Percentiles rank a stretch among this genome's conserved stretches.
Evolutionary conservation across 2,329 filamentous ascomycete genomes (phyloP).

Genomic region (Pseudocercospora cruenta): DNA sequence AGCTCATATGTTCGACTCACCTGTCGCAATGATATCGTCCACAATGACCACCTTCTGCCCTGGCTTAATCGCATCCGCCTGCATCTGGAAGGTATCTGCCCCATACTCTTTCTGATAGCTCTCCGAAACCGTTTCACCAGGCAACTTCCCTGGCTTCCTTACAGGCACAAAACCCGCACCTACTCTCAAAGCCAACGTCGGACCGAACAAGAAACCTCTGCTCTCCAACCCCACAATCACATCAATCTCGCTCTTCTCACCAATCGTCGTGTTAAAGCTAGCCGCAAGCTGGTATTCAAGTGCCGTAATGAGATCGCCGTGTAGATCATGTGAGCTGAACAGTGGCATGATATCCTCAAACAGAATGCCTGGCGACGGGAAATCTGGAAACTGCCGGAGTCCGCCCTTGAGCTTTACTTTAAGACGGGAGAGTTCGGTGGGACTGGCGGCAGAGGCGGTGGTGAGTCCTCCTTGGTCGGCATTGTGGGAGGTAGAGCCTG

Average conservation of each 20-base stretch:
- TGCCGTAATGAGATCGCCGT: slow-evolving; percentile 77
- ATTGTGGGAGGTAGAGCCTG: slow-evolving; percentile 32
- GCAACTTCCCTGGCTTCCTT: slow-evolving; percentile 93
- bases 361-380: slow-evolving; percentile 86
- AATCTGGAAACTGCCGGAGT: slow-evolving; percentile 87
- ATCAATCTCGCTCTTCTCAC: slow-evolving; percentile 58
- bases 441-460: slow-evolving; percentile 53
- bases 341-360: slow-evolving; percentile 99
- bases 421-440: slow-evolving; percentile 55
- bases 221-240: slow-evolving; percentile 93
- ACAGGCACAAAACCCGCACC: slow-evolving; percentile 89
- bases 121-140: slow-evolving; percentile 82
- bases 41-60: slow-evolving; percentile 92
- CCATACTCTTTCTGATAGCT: slow-evolving; percentile 96
- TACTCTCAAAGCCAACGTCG: slow-evolving; percentile 79
- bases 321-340: slow-evolving; percentile 76
- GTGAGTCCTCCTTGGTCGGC: slow-evolving; percentile 53
- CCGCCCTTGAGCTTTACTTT: slow-evolving; percentile 69
- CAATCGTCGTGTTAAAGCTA: slow-evolving; percentile 51
- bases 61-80: slow-evolving; percentile 78
- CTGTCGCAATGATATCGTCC: slow-evolving; percentile 97
- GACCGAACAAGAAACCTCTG: slow-evolving; percentile 93
- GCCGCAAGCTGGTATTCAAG: slow-evolving; percentile 80
- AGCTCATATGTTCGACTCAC: slow-evolving; percentile 57
- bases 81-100: slow-evolving; percentile 93